These are phyloP conservation scores for Quercus parvula DNA, from an alignment of 306 rosid species.

Conservation along the genomic window DNA sequence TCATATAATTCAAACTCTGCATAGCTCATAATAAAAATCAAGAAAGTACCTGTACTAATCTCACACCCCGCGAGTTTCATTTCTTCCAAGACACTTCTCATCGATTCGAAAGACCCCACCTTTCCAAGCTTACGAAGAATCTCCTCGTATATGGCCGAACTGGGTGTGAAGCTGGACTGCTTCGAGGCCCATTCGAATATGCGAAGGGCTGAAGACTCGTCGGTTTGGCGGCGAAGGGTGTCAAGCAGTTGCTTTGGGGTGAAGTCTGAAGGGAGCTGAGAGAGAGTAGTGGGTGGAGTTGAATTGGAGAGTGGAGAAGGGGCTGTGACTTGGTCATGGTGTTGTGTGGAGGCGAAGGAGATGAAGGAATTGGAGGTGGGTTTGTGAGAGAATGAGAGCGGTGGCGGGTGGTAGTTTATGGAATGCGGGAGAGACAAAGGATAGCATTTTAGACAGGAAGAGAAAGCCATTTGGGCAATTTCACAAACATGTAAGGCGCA, in stretches of 20 bases:
- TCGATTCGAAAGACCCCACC: conserved; percentile 51
- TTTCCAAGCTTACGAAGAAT: conserved; percentile 52
- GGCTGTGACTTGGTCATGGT: conserved; percentile 22
- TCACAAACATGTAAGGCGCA: conserved; percentile 31
- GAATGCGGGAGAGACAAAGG: conserved; percentile 34
- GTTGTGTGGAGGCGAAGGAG: conserved; percentile 20
- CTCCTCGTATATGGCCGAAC: conserved; percentile 48
- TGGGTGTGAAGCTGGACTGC: conserved; percentile 60
- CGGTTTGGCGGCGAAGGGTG: conserved; percentile 63
- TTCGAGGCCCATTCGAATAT: conserved; percentile 67
- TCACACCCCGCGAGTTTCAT: conserved; percentile 36
- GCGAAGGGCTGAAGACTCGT: conserved; percentile 61
- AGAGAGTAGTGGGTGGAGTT: neutral
- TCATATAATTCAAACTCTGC: conserved; percentile 46
- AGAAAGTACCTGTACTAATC: conserved; percentile 39
- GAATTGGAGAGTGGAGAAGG: conserved; percentile 16
- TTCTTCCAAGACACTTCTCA: conserved; percentile 37
- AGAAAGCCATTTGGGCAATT: conserved; percentile 52
- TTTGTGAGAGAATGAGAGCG: conserved; percentile 21
- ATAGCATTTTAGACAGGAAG: conserved; percentile 34
- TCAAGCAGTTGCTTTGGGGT: conserved; percentile 63
- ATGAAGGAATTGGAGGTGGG: conserved; percentile 23
- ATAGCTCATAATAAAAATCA: conserved; percentile 44
- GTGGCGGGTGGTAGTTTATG: conserved; percentile 12
- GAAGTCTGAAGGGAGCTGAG: conserved; percentile 54